Conservation (phyloP, 2,329 filamentous ascomycete genomes). For the Diaporthe aspalathi region DNA sequence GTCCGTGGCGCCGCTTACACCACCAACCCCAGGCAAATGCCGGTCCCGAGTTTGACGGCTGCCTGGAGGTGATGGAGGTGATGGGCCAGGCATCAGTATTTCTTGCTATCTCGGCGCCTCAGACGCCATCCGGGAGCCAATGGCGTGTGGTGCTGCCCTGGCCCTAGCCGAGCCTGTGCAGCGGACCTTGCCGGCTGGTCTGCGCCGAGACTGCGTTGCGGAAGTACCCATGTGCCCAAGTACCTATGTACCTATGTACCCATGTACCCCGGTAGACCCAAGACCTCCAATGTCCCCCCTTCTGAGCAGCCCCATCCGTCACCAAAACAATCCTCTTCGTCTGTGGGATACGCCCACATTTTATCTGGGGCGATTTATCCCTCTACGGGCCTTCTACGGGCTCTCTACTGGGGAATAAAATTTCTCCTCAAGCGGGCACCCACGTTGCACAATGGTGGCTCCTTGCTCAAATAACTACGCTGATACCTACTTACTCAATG, state of each 20-base stretch:
- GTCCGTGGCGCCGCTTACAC: conserved; percentile 23
- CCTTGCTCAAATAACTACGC: neutral
- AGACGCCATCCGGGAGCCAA: neutral
- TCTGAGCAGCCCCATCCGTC: neutral
- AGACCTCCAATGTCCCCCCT: neutral
- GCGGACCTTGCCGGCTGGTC: conserved; percentile 6
- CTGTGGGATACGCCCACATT: conserved; percentile 7
- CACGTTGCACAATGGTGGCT: neutral
- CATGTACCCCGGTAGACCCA: too few relatives aligned
- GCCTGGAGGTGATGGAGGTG: conserved; percentile 30
- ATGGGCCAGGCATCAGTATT: conserved; percentile 28
- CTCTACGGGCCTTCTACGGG: too few relatives aligned
- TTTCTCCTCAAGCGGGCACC: neutral
- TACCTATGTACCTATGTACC: conserved; percentile 5
- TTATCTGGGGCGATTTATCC: too few relatives aligned
- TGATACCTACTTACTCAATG: too few relatives aligned
- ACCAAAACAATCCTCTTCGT: conserved; percentile 10
- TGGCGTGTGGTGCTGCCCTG: neutral
- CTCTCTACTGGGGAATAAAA: neutral
- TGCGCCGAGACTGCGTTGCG: neutral
- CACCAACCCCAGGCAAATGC: conserved; percentile 19
- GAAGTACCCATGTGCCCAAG: conserved; percentile 2
- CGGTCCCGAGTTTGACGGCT: conserved; percentile 29
- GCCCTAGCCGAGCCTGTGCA: neutral
- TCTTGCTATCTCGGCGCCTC: neutral